Conservation (phyloP, 768 basidiomycete genomes). For the Suillus decipiens region DNA sequence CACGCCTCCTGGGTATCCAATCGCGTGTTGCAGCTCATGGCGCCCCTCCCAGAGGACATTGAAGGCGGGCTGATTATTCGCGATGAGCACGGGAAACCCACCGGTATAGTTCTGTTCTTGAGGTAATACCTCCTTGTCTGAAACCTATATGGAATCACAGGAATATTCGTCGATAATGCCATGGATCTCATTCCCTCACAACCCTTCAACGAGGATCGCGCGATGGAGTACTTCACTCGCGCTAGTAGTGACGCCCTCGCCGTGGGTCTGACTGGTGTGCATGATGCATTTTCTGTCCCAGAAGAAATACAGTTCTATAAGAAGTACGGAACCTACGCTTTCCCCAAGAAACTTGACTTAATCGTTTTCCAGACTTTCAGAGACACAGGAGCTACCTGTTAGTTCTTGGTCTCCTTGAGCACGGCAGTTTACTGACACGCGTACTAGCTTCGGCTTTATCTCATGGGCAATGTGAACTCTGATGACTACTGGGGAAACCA, state of each 20-base stretch:
- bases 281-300: slow-evolving; percentile 69
- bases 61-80: slow-evolving; percentile 78
- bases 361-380: slow-evolving; percentile 57
- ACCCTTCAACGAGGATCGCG: slow-evolving; percentile 53
- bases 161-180: slow-evolving; percentile 87
- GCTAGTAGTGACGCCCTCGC: slow-evolving; percentile 70
- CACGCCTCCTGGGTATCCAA: slow-evolving; percentile 89
- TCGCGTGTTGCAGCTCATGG: slow-evolving; percentile 65
- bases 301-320: slow-evolving; percentile 63
- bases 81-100: slow-evolving; percentile 61
- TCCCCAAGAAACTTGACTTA: slow-evolving; percentile 2
- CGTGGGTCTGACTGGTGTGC: slow-evolving; percentile 82
- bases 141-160: slow-evolving; percentile 28
- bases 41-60: slow-evolving; percentile 58
- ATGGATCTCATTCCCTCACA: slow-evolving; percentile 75
- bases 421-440: not conserved
- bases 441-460: slow-evolving; percentile 57
- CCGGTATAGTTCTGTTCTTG: slow-evolving; percentile 46
- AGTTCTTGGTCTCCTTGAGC: slow-evolving; percentile 23
- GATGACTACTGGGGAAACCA: slow-evolving; percentile 68
- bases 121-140: not conserved
- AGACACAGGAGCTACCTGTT: slow-evolving; percentile 68
- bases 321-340: slow-evolving; percentile 42
- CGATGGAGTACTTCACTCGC: slow-evolving; percentile 62
- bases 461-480: slow-evolving; percentile 56